Evolutionary conservation across 257 asterid species (phyloP), one percentile per base, ranked within the genome.

Genomic region (Penstemon newberryi): DNA sequence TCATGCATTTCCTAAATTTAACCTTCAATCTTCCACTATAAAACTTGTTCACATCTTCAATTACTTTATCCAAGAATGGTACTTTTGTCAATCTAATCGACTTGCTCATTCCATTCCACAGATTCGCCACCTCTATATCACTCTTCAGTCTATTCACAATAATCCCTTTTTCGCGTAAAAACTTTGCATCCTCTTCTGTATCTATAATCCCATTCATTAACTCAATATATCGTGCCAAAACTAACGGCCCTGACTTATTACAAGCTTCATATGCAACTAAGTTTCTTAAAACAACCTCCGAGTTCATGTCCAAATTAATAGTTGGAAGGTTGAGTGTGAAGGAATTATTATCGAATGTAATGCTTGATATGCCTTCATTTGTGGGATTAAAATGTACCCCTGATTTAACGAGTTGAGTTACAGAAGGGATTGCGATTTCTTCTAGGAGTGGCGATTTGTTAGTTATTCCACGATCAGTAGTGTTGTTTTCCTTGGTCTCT

Each of bases 371-470:
- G 53, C 77, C 72, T 4, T 56, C 43, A 39, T 19, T 41, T 10
- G 63, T 42, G 3, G 77, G 40, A 47, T n/a, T 46, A 33, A 73
- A 73, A 4, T 8, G 41, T 38, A 73, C 25, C 33, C 72, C 65
- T 1, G 66, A 67, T 4, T 56, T 58, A 3, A 43, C 37, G 6
- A 73, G 77, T 19, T 73, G 45, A 8, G 67, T 46, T 12, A 65
- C 77, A 0, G 72, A 73, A 49, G 77, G 77, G 40, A 73, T 73
- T n/a, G 38, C 13, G 10, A 73, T 65, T 44, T 70, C 75, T 38
- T 70, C 75, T 7, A 70, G 10, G 5, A 53, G 15, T 0, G 63
- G 75, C 4, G 33, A 25, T 25, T 25, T 25, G 41, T 13, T 69
- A 8, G 33, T 25, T 25, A 25, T 25, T 25, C 33, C 33, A 25